Base-by-base conservation (phyloP, 306 rosid genomes). In the Abrus precatorius region DNA sequence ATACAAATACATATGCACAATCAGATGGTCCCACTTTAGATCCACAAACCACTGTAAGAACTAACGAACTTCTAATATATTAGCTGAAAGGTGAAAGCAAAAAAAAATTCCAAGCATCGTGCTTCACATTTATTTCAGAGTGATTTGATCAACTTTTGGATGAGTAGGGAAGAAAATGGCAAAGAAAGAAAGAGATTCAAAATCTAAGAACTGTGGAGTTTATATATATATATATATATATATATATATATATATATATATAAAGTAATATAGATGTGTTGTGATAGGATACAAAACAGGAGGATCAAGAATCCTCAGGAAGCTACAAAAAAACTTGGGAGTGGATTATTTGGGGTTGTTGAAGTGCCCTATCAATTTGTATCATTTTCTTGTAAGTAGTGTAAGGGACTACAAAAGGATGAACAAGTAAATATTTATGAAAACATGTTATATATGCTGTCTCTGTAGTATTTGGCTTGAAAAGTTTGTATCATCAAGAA, bases 351-450 rank as follows among this genome's bases (percentile, higher is more conserved):
- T 30, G 53, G 9, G 38, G 52, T 28, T 52, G 47, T 38, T 50
- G 32, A 28, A 9, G 20, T 14, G 36, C 5, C 45, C 53, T 45
- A n/a, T 45, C 72, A 76, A 20, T 30, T 61, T 75, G 60, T 5
- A 64, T 49, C 10, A 63, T 32, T 72, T 72, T 30, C 61, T 75
- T 45, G 5, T 48, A 33, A n/a, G 38, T 11, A 38, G 81, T 5
- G 52, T 50, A 13, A 52, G 13, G 66, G 53, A 55, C 3, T 77
- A 49, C 12, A 28, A 8, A 54, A 41, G 63, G 62, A 74, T 56
- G 68, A 69, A 48, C 45, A 1, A 43, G 3, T 9, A 66, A n/a
- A 33, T 49, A 69, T 32, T 61, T 9, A 75, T 7, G 20, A 20
- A 20, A n/a, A 7, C 8, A 5, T 43, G 44, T 34, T 60, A 20